Evolutionary conservation across 208 protist genomes (phyloP).

Genomic region (Blechomonas ayalai): DNA sequence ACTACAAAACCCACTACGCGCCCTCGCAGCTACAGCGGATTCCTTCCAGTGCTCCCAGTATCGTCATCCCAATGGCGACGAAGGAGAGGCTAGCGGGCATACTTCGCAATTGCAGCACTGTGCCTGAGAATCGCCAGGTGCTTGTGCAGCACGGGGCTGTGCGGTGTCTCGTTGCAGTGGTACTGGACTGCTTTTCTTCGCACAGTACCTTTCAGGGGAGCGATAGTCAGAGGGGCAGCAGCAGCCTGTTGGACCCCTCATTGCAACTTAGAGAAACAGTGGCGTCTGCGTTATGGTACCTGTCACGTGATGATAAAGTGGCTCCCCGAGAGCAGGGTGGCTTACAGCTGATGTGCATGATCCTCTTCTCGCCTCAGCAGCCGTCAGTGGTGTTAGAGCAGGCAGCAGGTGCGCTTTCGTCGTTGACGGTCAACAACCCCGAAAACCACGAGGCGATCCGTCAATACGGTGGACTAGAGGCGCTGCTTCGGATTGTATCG

Average conservation of each 20-base stretch:
- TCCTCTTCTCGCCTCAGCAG: conserved; percentile 52
- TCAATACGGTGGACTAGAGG: conserved; percentile 60
- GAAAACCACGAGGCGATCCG: conserved; percentile 80
- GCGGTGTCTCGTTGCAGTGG: conserved; percentile 50
- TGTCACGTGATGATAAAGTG: conserved; percentile 84
- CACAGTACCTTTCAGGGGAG: conserved; percentile 22
- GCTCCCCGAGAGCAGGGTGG: conserved; percentile 65
- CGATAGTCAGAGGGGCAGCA: conserved; percentile 23
- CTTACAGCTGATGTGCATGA: conserved; percentile 73
- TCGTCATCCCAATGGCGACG: conserved; percentile 52
- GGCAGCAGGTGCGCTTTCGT: conserved; percentile 81
- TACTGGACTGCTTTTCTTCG: conserved; percentile 66
- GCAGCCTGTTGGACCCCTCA: conserved; percentile 52
- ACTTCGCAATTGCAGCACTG: conserved; percentile 83
- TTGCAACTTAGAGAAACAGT: conserved; percentile 81
- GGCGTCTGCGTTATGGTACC: conserved; percentile 84
- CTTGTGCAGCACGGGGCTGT: conserved; percentile 60
- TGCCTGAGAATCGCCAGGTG: conserved; percentile 59
- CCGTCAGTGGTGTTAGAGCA: conserved; percentile 82
- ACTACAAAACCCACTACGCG: conserved; percentile 4
- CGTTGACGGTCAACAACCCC: conserved; percentile 74
- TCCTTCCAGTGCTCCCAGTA: conserved; percentile 12
- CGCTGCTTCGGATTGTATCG: conserved; percentile 53
- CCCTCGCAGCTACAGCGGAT: conserved; percentile 19
- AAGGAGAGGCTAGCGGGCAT: conserved; percentile 86